Evolutionary conservation across 495 filamentous ascomycete genomes (phyloP).

Genomic region (Daldinia grandis): DNA sequence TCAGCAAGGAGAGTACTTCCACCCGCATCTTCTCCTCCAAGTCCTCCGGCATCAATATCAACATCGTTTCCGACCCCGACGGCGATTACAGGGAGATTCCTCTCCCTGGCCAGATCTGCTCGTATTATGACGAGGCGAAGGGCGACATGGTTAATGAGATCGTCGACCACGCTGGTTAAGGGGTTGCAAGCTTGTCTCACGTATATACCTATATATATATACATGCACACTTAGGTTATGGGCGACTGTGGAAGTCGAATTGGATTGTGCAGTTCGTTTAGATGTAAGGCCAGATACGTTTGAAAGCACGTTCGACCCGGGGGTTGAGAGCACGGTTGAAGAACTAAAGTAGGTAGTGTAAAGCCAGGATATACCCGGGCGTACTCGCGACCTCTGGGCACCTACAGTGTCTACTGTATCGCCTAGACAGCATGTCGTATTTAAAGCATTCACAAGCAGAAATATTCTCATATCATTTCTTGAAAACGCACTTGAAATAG

Average conservation of each 20-base stretch:
- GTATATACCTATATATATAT: too few species aligned
- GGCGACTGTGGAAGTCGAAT: neutral
- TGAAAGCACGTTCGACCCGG: neutral
- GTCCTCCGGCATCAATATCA: constrained; percentile 82
- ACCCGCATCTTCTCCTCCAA: constrained; percentile 92
- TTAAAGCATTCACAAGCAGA: constrained; percentile 33
- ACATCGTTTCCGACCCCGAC: constrained; percentile 72
- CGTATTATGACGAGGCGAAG: constrained; percentile 69
- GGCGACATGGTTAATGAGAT: constrained; percentile 85
- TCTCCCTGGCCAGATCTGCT: constrained; percentile 89
- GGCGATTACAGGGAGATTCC: constrained; percentile 85
- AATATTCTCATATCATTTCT: neutral
- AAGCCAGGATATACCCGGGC: constrained; percentile 30
- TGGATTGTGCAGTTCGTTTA: constrained; percentile 7
- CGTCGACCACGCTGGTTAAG: constrained; percentile 82
- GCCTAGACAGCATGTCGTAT: constrained; percentile 38
- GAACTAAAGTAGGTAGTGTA: neutral
- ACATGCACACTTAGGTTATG: neutral
- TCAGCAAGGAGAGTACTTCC: constrained; percentile 75
- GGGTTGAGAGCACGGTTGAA: neutral
- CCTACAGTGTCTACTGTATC: constrained; percentile 17
- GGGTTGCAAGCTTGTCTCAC: too few species aligned
- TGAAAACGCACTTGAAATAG: too few species aligned
- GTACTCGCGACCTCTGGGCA: constrained; percentile 1
- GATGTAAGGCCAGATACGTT: constrained; percentile 13